phyloP scores from a whole-genome alignment of 108 stramenopile genomes.

The Cafeteria roenbergensis region DNA sequence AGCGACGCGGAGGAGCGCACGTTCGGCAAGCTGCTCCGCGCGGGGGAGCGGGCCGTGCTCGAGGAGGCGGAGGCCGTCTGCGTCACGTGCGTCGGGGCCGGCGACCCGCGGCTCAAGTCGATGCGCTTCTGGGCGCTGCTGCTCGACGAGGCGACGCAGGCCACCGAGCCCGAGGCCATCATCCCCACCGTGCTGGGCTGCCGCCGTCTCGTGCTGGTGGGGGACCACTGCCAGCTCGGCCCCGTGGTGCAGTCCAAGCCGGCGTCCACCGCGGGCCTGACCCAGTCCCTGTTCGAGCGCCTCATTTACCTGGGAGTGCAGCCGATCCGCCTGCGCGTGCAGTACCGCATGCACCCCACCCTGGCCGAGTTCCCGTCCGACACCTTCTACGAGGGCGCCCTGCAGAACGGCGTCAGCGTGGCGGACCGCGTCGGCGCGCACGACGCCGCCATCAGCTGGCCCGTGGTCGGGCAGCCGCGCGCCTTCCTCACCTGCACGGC shows the following conservation, averaged over 20 bases:
- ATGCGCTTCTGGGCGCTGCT: constrained; percentile 87
- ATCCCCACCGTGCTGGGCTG: constrained; percentile 89
- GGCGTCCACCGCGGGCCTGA: constrained; percentile 84
- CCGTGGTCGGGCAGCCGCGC: constrained; percentile 61
- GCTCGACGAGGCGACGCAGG: constrained; percentile 97
- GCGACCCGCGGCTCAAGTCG: constrained; percentile 83
- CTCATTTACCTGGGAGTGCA: constrained; percentile 80
- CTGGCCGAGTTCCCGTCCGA: constrained; percentile 93
- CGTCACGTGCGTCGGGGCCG: constrained; percentile 91
- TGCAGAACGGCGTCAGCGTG: constrained; percentile 92
- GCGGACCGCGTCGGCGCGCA: constrained; percentile 70
- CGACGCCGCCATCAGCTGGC: constrained; percentile 63
- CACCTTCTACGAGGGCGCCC: constrained; percentile 95
- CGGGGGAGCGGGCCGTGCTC: constrained; percentile 47
- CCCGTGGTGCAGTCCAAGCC: constrained; percentile 94
- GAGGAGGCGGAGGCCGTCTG: constrained; percentile 97
- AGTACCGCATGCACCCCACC: constrained; percentile 96
- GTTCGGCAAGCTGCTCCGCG: constrained; percentile 40
- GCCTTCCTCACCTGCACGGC: constrained; percentile 74
- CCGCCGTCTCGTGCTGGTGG: constrained; percentile 93
- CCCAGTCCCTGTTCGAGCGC: constrained; percentile 84
- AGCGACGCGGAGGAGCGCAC: constrained; percentile 74
- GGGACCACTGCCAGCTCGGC: constrained; percentile 94
- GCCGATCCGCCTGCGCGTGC: constrained; percentile 87
- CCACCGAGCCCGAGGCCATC: constrained; percentile 87